A percentile compares a stretch with the other conserved stretches of the same genome.
These are phyloP conservation scores for Phytophthora citricola DNA, from an alignment of 352 stramenopile species.

Conservation along the genomic window DNA sequence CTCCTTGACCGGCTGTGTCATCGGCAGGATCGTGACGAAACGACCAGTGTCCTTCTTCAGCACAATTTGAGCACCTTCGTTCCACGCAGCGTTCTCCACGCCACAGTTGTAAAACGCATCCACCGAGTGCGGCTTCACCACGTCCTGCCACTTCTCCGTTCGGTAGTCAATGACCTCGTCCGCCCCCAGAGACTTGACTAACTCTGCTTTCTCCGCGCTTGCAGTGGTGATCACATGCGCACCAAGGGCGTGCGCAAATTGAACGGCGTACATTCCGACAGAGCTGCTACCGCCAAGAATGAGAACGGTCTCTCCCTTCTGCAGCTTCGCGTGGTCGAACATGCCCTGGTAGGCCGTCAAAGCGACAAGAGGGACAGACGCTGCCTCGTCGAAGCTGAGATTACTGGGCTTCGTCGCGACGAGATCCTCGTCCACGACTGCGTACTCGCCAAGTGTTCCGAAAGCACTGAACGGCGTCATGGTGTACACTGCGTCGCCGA, in stretches of 20 bases:
- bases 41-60: slow-evolving; percentile 5
- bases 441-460: slow-evolving; percentile 28
- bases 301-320: slow-evolving; percentile 40
- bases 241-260: slow-evolving; percentile 53
- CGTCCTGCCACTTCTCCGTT: slow-evolving; percentile 36
- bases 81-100: slow-evolving; percentile 28
- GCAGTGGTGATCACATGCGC: slow-evolving; percentile 34
- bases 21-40: slow-evolving; percentile 8
- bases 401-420: slow-evolving; percentile 53
- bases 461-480: slow-evolving; percentile 32
- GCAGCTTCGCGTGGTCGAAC: slow-evolving; percentile 27
- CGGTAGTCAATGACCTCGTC: slow-evolving; percentile 46
- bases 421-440: slow-evolving; percentile 14
- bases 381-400: slow-evolving; percentile 53
- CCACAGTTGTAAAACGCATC: slow-evolving; percentile 44
- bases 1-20: slow-evolving; percentile 4
- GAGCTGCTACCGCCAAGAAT: slow-evolving; percentile 63
- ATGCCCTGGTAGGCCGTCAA: slow-evolving; percentile 64
- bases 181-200: slow-evolving; percentile 32
- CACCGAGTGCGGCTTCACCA: slow-evolving; percentile 32
- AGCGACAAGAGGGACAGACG: slow-evolving; percentile 48
- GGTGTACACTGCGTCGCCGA: slow-evolving; percentile 69
- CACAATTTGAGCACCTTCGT: slow-evolving; percentile 12
- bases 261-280: slow-evolving; percentile 59
- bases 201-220: slow-evolving; percentile 33